Evolutionary conservation across 2,329 filamentous ascomycete species (phyloP).

Genomic region (Pezicula radicicola): DNA sequence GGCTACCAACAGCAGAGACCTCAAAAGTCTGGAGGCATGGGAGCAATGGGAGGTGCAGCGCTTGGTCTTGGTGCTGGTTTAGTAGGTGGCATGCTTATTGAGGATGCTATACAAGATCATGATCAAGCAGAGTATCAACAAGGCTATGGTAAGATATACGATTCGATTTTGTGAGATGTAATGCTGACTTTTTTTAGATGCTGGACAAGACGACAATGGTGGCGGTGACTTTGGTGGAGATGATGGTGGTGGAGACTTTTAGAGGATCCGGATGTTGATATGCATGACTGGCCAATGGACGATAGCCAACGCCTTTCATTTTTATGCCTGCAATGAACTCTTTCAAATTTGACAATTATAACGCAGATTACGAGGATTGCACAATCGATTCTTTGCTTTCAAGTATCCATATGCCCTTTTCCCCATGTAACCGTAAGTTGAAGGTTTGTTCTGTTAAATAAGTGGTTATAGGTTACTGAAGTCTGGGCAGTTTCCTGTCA

Average conservation of each 20-base stretch:
- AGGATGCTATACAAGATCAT: constrained; percentile 61
- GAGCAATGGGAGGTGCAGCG: constrained; percentile 70
- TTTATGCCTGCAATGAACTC: too few relatives aligned
- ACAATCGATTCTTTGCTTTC: too few relatives aligned
- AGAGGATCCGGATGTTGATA: neutral
- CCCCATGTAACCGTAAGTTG: too few relatives aligned
- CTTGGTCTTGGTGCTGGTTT: constrained; percentile 80
- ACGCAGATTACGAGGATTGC: too few relatives aligned
- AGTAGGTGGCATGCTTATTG: constrained; percentile 72
- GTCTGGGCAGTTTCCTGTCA: too few relatives aligned
- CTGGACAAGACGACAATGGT: constrained; percentile 14
- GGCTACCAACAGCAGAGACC: constrained; percentile 32
- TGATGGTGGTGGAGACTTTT: constrained; percentile 20
- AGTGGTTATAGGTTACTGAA: too few relatives aligned
- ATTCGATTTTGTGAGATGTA: neutral
- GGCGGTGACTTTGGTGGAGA: constrained; percentile 25
- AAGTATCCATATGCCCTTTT: too few relatives aligned
- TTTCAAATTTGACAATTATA: too few relatives aligned
- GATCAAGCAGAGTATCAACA: constrained; percentile 57
- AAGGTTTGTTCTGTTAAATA: too few relatives aligned
- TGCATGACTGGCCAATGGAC: too few relatives aligned
- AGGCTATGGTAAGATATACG: constrained; percentile 33
- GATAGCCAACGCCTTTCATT: too few relatives aligned
- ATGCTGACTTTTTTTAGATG: constrained; percentile 12
- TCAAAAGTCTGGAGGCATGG: constrained; percentile 54